A percentile compares a stretch with the other conserved stretches of the same genome.
phyloP scores from a whole-genome alignment of 306 rosid genomes.

The Glycine latifolia region DNA sequence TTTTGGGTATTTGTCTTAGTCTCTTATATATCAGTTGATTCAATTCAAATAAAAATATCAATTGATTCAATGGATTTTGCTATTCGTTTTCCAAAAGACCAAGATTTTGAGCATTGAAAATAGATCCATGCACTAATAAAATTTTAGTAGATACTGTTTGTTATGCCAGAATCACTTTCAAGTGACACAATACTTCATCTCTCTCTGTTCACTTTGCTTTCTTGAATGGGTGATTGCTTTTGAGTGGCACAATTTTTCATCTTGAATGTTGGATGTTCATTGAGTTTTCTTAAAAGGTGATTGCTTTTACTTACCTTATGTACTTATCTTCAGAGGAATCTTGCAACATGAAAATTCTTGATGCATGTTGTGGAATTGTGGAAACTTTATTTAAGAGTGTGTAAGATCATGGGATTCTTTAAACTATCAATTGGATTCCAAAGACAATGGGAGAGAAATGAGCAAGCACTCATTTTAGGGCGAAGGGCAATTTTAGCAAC shows the following conservation, averaged over 20 bases:
- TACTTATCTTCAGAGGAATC: too few species aligned
- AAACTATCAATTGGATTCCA: too few species aligned
- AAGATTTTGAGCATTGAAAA: constrained; percentile 6
- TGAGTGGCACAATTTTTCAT: background rate
- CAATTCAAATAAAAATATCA: background rate
- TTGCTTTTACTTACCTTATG: too few species aligned
- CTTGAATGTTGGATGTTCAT: too few species aligned
- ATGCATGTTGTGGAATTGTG: too few species aligned
- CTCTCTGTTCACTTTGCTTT: background rate
- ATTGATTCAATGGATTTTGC: constrained; percentile 32
- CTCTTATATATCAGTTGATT: constrained; percentile 8
- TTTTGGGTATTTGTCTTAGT: constrained; percentile 24
- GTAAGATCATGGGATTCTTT: too few species aligned
- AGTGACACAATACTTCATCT: background rate
- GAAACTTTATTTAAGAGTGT: too few species aligned
- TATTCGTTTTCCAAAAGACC: background rate
- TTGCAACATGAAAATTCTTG: too few species aligned
- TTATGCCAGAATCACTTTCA: constrained; percentile 7
- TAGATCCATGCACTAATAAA: constrained; percentile 7
- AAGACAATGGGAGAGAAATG: too few species aligned
- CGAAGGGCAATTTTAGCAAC: too few species aligned
- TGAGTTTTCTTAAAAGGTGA: too few species aligned
- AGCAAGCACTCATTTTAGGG: too few species aligned
- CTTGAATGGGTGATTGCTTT: constrained; percentile 14
- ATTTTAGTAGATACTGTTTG: constrained; percentile 17